Base-by-base conservation (phyloP, 169 alveolate species). In the Babesia sp. region DNA sequence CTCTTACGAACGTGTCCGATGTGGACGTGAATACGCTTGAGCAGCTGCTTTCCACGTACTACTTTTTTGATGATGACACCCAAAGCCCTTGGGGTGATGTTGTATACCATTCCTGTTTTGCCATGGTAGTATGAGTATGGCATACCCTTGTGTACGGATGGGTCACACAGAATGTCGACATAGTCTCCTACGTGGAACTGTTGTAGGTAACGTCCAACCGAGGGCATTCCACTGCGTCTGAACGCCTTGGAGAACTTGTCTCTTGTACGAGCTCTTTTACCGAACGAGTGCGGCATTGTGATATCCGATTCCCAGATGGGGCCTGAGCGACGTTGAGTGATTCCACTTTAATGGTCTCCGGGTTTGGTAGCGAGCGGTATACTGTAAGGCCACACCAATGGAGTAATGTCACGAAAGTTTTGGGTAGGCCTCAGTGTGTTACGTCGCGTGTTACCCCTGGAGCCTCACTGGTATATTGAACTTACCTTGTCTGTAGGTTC, bases 81-180 rank as follows among this genome's bases (percentile, higher is more conserved):
- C 36, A 97, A 87, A 33, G 99, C 97, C 72, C 96, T 91, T 60
- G 94, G 97, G 60, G 97, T 91, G 51, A 98, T 98, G 84, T 97
- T 96, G 96, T 94, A 98, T 54, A 98, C 98, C 67, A 92, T 92
- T 37, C 99, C 99, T 29, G 99, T 98, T 82, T 97, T 91, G 48
- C 99, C 99, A 90, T 98, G 99, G 93, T 97, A 98, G 90, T 88
- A 95, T 46, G 95, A 93, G 92, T 94, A 94, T 37, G 99, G 99
- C 99, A 97, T 95, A 34, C 99, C 99, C 90, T 95, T 96, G 91
- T 97, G 99, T 71, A 94, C 93, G 48, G 99, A 87, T 36, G 99
- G 96, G 85, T 98, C 99, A 76, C 94, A 96, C 28, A 95, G 91
- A 64, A 98, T 94, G 91, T 97, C 99, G 61, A 98, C 99, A 83